phyloP scores from a whole-genome alignment of 1,284 basidiomycete species.

The Malassezia nana region DNA sequence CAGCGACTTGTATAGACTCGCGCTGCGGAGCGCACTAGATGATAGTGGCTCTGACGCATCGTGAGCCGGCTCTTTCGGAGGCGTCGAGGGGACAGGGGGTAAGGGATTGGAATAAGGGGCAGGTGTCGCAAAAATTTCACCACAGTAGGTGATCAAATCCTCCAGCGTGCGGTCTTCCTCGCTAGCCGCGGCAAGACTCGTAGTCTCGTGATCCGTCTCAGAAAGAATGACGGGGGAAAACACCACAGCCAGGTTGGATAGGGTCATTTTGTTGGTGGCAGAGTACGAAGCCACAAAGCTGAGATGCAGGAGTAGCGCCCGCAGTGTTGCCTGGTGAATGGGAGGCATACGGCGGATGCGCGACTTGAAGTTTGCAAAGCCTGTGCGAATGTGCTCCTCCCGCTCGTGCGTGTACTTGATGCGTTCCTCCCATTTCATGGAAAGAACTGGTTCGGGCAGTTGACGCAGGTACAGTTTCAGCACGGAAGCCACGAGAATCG shows the following conservation, averaged over 20 bases:
- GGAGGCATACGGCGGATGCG: slow-evolving; percentile 53
- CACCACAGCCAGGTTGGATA: slow-evolving; percentile 53
- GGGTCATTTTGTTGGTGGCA: slow-evolving; percentile 85
- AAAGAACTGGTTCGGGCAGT: slow-evolving; percentile 85
- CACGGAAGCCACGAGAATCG: slow-evolving; percentile 77
- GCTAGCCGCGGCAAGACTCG: slow-evolving; percentile 36
- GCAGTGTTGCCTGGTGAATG: slow-evolving; percentile 81
- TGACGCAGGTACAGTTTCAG: slow-evolving; percentile 87
- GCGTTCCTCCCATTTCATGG: slow-evolving; percentile 69
- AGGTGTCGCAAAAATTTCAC: slow-evolving; percentile 25
- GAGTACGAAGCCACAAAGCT: slow-evolving; percentile 61
- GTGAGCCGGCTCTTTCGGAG: neutral
- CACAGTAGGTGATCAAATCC: slow-evolving; percentile 36
- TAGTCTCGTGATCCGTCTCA: slow-evolving; percentile 36
- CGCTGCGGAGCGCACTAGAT: neutral
- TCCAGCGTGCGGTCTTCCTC: slow-evolving; percentile 44
- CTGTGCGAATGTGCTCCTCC: slow-evolving; percentile 57
- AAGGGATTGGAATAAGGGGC: neutral
- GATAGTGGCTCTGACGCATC: neutral
- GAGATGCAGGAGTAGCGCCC: slow-evolving; percentile 77
- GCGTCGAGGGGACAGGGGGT: slow-evolving; percentile 1
- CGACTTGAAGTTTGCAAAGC: slow-evolving; percentile 40
- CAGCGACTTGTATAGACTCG: neutral
- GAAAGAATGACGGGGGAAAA: slow-evolving; percentile 43
- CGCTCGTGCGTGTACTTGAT: slow-evolving; percentile 50